Percentiles rank a stretch among this genome's conserved stretches.
These are phyloP conservation scores for Diaporthe vexans DNA, from an alignment of 2,329 filamentous ascomycete species.

Conservation along the genomic window DNA sequence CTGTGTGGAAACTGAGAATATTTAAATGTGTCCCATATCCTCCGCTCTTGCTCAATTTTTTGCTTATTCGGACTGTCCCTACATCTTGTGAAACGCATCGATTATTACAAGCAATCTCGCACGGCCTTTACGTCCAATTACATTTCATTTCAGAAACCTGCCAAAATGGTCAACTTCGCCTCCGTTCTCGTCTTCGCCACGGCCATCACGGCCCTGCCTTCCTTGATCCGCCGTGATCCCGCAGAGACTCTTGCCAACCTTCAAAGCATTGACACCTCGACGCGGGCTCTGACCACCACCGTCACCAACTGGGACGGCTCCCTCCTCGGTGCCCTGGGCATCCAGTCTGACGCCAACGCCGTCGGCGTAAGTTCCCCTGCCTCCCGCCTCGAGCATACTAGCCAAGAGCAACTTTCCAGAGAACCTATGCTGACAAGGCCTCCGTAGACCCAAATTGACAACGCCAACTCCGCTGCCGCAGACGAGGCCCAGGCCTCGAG, in stretches of 20 bases:
- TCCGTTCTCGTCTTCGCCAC: constrained; percentile 31
- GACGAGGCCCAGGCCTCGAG: constrained; percentile 32
- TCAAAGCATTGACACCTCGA: constrained; percentile 35
- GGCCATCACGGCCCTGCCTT: constrained; percentile 36
- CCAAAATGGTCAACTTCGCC: constrained; percentile 40
- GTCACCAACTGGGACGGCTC: constrained; percentile 37
- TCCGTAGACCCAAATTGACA: constrained; percentile 25
- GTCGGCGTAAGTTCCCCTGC: constrained; percentile 29
- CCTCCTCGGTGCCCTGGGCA: constrained; percentile 33
- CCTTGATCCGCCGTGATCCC: constrained; percentile 28
- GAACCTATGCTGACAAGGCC: background rate
- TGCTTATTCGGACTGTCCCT: background rate
- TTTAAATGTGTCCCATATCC: background rate
- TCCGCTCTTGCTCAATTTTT: background rate
- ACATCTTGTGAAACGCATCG: background rate
- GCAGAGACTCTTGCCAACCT: constrained; percentile 37
- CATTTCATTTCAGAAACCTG: background rate
- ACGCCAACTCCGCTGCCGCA: constrained; percentile 34
- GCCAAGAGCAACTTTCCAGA: background rate
- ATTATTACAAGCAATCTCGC: background rate
- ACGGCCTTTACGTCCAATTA: background rate
- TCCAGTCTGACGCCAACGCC: constrained; percentile 8
- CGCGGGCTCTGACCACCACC: constrained; percentile 29
- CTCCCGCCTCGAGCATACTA: background rate
- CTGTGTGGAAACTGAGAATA: background rate